Evolutionary conservation across 2,329 filamentous ascomycete genomes (phyloP).

Genomic region (Botrytis sinoallii): DNA sequence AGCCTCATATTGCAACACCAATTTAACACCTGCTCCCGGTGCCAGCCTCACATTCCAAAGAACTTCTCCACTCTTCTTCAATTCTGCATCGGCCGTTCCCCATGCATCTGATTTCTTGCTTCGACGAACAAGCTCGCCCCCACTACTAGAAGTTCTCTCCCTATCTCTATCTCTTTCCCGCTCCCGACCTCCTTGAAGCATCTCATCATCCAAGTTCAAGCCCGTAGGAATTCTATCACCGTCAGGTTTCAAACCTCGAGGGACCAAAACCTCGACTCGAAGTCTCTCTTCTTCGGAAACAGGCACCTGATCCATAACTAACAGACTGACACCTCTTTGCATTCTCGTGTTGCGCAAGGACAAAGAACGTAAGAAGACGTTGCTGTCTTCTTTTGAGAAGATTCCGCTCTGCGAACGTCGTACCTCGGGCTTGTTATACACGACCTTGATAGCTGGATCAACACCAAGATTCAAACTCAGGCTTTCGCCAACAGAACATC

Average conservation of each 20-base stretch:
- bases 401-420: constrained; percentile 50
- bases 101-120: constrained; percentile 42
- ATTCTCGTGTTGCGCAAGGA: constrained; percentile 51
- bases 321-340: constrained; percentile 43
- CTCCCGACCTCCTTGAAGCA: constrained; percentile 24
- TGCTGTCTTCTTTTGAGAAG: constrained; percentile 52
- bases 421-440: constrained; percentile 55
- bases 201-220: constrained; percentile 19
- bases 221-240: constrained; percentile 43
- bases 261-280: constrained; percentile 49
- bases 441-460: constrained; percentile 54
- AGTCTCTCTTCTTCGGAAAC: constrained; percentile 60
- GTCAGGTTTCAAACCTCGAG: constrained; percentile 45
- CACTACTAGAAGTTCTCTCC: constrained; percentile 21
- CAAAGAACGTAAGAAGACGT: constrained; percentile 48
- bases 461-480: constrained; percentile 57
- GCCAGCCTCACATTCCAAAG: constrained; percentile 57
- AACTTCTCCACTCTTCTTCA: constrained; percentile 57
- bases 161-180: constrained; percentile 28
- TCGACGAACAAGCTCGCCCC: constrained; percentile 13
- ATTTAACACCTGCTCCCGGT: constrained; percentile 53
- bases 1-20: constrained; percentile 61
- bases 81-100: constrained; percentile 52
- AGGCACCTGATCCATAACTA: constrained; percentile 59
- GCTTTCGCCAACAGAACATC: constrained; percentile 52